A percentile compares a stretch with the other conserved stretches of the same genome.
Evolutionary conservation across 139 green algal genomes (phyloP).

Genomic region (Chlamydomonas incerta): DNA sequence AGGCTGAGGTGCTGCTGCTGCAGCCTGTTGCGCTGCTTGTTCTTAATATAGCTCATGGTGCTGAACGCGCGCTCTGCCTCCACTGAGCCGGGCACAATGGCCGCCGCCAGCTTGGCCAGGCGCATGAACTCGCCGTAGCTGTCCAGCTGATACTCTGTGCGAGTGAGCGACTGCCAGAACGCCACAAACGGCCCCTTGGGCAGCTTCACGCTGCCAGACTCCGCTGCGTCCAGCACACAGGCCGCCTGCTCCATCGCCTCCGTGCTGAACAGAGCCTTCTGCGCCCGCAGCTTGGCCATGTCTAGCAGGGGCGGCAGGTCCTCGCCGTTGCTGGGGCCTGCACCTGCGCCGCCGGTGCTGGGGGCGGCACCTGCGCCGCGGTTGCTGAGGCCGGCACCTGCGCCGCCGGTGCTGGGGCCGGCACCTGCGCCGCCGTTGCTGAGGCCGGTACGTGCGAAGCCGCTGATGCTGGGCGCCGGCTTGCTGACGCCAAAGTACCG

Average conservation of each 20-base stretch:
- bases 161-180: too few species aligned
- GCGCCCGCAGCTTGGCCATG: neutral
- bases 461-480: neutral
- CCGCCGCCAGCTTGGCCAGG: neutral
- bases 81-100: neutral
- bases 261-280: neutral
- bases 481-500: neutral
- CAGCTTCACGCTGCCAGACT: too few species aligned
- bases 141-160: too few species aligned
- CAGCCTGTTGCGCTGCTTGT: slow-evolving; percentile 11
- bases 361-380: too few species aligned
- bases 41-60: slow-evolving; percentile 23
- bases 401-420: too few species aligned
- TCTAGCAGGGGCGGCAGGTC: neutral
- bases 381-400: too few species aligned
- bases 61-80: neutral
- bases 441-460: too few species aligned
- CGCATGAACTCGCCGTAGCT: neutral
- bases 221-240: neutral
- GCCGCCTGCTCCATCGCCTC: neutral
- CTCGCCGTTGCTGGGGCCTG: neutral
- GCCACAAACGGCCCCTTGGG: too few species aligned
- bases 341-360: too few species aligned
- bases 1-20: neutral
- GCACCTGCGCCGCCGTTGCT: too few species aligned